These are phyloP conservation scores for Lipomyces starkeyi DNA, from an alignment of 805 yeast species.

Conservation along the genomic window DNA sequence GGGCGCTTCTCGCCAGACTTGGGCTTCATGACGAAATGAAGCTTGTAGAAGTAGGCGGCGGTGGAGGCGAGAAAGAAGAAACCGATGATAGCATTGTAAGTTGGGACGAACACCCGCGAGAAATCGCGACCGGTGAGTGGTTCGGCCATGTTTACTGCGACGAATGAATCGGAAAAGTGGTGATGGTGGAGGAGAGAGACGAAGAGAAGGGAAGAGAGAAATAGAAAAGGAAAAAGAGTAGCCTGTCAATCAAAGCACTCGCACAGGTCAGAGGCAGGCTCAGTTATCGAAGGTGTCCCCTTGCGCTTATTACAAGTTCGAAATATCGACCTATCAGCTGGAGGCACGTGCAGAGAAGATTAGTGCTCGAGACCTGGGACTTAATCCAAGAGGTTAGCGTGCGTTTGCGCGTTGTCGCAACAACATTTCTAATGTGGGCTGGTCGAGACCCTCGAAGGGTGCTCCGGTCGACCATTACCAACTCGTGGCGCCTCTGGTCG, in stretches of 20 bases:
- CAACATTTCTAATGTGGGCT: slow-evolving; percentile 1
- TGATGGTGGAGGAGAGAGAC: background rate
- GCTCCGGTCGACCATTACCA: no score
- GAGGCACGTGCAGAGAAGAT: slow-evolving; percentile 3
- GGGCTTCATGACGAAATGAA: slow-evolving; percentile 29
- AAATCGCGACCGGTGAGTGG: slow-evolving; percentile 35
- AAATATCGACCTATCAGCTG: slow-evolving; percentile 1
- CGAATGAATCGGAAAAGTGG: background rate
- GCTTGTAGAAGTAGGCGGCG: slow-evolving; percentile 32
- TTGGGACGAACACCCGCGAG: slow-evolving; percentile 37
- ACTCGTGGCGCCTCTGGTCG: no score
- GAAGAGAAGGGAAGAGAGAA: slow-evolving; percentile 9
- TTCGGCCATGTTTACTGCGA: slow-evolving; percentile 20
- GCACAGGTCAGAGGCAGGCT: background rate
- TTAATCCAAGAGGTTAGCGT: background rate
- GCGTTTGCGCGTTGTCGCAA: background rate
- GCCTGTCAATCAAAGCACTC: background rate
- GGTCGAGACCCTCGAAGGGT: background rate
- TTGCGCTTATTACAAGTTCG: background rate
- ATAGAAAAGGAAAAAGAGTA: background rate
- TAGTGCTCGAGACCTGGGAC: background rate
- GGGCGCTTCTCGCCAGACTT: slow-evolving; percentile 34
- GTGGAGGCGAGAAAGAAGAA: slow-evolving; percentile 34
- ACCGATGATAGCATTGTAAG: slow-evolving; percentile 38
- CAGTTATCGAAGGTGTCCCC: background rate